Conservation (phyloP, 306 rosid species). For the Cyclanthera cordifolia region DNA sequence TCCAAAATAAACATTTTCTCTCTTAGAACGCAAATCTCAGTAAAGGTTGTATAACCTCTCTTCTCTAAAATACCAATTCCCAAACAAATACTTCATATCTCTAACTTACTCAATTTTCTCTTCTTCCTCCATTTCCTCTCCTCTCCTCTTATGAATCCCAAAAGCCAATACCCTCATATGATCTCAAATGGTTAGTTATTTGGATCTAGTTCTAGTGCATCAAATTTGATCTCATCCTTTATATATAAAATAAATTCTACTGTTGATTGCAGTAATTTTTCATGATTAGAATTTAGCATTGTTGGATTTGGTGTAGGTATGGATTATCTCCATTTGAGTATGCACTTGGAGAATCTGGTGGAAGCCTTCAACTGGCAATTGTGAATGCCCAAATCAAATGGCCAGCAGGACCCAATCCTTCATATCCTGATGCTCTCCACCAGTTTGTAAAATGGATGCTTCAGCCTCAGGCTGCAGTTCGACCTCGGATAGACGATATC, state of each 20-base stretch:
- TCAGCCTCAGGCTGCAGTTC: constrained; percentile 75
- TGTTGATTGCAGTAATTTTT: background rate
- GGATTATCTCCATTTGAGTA: constrained; percentile 96
- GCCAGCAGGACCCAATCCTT: constrained; percentile 82
- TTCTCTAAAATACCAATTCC: too few relatives aligned
- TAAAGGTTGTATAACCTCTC: too few relatives aligned
- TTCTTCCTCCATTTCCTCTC: too few relatives aligned
- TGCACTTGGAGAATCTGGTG: constrained; percentile 98
- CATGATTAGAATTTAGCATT: background rate
- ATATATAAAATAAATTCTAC: background rate
- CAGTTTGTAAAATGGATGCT: constrained; percentile 98
- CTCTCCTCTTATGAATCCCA: too few relatives aligned
- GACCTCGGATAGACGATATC: constrained; percentile 83
- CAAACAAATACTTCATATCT: too few relatives aligned
- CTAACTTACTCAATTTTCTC: too few relatives aligned
- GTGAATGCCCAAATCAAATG: constrained; percentile 85
- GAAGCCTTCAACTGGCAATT: constrained; percentile 89
- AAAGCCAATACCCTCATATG: too few relatives aligned
- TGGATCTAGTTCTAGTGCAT: background rate
- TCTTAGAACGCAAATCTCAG: too few relatives aligned
- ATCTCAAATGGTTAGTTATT: background rate
- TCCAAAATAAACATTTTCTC: too few relatives aligned
- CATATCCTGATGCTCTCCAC: constrained; percentile 80
- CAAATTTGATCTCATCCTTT: background rate
- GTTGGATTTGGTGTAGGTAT: constrained; percentile 32